Percentiles rank a stretch among this genome's conserved stretches.
phyloP scores from a whole-genome alignment of 225 moss, liverwort and hornwort genomes.

The Marchantia paleacea region DNA sequence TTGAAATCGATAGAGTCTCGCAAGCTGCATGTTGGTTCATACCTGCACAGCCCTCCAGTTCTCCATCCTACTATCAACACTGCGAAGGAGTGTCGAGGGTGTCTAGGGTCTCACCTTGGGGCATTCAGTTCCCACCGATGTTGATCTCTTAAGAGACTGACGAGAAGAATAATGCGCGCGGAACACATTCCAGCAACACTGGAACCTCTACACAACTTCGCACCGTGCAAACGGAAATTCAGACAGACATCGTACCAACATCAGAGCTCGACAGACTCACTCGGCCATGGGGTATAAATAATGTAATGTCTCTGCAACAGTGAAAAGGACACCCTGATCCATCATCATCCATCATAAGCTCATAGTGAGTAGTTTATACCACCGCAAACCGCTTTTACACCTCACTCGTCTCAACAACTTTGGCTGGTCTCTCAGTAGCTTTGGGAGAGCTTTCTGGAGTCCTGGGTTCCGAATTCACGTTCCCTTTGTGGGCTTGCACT shows the following conservation, averaged over 20 bases:
- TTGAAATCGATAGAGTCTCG: conserved; percentile 4
- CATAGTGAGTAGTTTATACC: not conserved
- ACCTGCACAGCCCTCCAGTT: conserved; percentile 1
- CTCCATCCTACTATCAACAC: conserved; percentile 4
- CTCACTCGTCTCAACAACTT: conserved; percentile 25
- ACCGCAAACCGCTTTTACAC: not conserved
- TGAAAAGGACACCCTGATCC: conserved; percentile 8
- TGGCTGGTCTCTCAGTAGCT: conserved; percentile 46
- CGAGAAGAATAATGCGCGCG: not conserved
- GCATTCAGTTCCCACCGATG: not conserved
- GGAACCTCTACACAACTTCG: not conserved
- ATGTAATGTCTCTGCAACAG: conserved; percentile 11
- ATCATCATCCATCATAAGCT: not conserved
- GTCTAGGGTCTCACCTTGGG: not conserved
- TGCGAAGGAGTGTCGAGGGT: not conserved
- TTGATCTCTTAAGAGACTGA: not conserved
- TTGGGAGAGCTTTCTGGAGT: conserved; percentile 75
- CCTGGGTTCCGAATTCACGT: conserved; percentile 43
- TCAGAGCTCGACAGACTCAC: conserved; percentile 18
- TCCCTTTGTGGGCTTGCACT: conserved; percentile 68
- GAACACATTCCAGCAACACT: conserved; percentile 2
- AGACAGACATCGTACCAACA: not conserved
- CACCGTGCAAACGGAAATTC: not conserved
- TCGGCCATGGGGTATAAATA: conserved; percentile 20
- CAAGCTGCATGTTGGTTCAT: conserved; percentile 4